Conservation (phyloP, 495 filamentous ascomycete species). For the Pyrenula massariospora region DNA sequence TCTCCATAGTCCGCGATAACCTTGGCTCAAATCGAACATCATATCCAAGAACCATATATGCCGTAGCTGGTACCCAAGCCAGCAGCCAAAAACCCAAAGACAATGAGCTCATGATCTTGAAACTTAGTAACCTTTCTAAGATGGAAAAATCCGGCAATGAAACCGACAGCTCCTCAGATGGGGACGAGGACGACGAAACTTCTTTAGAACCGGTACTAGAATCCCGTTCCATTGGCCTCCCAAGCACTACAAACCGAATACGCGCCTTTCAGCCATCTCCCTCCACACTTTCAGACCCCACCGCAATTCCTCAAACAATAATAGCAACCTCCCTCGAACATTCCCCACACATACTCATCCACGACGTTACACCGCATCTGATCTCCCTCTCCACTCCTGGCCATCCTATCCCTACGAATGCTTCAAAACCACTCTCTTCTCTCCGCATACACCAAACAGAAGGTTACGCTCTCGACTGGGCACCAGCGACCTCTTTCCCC, state of each 20-base stretch:
- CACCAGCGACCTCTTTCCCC: slow-evolving; percentile 49
- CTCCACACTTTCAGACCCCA: slow-evolving; percentile 41
- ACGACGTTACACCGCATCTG: slow-evolving; percentile 83
- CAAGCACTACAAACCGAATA: slow-evolving; percentile 84
- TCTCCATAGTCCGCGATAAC: slow-evolving; percentile 81
- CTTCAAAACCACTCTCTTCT: slow-evolving; percentile 75
- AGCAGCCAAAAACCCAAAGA: slow-evolving; percentile 61
- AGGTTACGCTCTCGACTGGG: slow-evolving; percentile 95
- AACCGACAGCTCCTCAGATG: slow-evolving; percentile 54
- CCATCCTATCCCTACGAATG: slow-evolving; percentile 60
- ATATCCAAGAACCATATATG: slow-evolving; percentile 88
- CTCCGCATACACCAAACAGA: slow-evolving; percentile 85
- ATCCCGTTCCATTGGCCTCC: slow-evolving; percentile 73
- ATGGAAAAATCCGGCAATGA: slow-evolving; percentile 60
- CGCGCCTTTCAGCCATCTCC: slow-evolving; percentile 66
- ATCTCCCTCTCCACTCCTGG: slow-evolving; percentile 81
- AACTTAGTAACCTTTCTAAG: slow-evolving; percentile 78
- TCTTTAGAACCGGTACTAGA: slow-evolving; percentile 87
- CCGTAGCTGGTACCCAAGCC: slow-evolving; percentile 88
- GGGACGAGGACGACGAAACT: slow-evolving; percentile 61
- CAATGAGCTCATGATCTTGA: slow-evolving; percentile 90
- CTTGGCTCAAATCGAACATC: slow-evolving; percentile 81
- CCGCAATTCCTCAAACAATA: slow-evolving; percentile 61
- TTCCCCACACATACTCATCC: slow-evolving; percentile 66
- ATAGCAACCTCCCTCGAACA: slow-evolving; percentile 89